These are phyloP conservation scores for Rossbeevera mucosa DNA, from an alignment of 768 basidiomycete species.

Conservation along the genomic window DNA sequence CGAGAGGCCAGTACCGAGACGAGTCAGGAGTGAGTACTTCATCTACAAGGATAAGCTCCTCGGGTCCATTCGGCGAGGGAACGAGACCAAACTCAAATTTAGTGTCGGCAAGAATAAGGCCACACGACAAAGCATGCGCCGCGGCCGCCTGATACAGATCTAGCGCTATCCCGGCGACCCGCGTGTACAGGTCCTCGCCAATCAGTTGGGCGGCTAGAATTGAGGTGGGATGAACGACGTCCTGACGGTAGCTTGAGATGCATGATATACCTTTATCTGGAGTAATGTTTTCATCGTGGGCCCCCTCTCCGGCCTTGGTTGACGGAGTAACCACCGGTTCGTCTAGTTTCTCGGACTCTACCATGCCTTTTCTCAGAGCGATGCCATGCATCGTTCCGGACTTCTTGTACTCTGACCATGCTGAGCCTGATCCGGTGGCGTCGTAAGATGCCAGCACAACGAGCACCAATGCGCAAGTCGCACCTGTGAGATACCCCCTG, in stretches of 20 bases:
- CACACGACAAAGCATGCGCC: conserved; percentile 63
- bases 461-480: conserved; percentile 12
- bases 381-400: conserved; percentile 87
- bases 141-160: conserved; percentile 72
- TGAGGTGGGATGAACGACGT: neutral
- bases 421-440: conserved; percentile 64
- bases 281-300: conserved; percentile 95
- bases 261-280: conserved; percentile 59
- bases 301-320: conserved; percentile 91
- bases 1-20: conserved; percentile 91
- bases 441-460: conserved; percentile 6
- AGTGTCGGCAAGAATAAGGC: conserved; percentile 94
- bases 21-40: conserved; percentile 98
- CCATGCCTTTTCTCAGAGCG: conserved; percentile 63
- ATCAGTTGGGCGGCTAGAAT: conserved; percentile 57
- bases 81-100: conserved; percentile 98
- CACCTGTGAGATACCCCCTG: conserved; percentile 94
- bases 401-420: conserved; percentile 91
- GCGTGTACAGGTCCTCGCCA: conserved; percentile 57
- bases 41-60: conserved; percentile 82
- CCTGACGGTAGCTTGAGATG: neutral
- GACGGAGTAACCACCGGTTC: conserved; percentile 92
- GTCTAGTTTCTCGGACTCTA: conserved; percentile 79
- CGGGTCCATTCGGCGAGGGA: conserved; percentile 30
- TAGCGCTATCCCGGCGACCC: conserved; percentile 57